Conservation (phyloP, 2,329 filamentous ascomycete species). For the Pestalotiopsis sp. region DNA sequence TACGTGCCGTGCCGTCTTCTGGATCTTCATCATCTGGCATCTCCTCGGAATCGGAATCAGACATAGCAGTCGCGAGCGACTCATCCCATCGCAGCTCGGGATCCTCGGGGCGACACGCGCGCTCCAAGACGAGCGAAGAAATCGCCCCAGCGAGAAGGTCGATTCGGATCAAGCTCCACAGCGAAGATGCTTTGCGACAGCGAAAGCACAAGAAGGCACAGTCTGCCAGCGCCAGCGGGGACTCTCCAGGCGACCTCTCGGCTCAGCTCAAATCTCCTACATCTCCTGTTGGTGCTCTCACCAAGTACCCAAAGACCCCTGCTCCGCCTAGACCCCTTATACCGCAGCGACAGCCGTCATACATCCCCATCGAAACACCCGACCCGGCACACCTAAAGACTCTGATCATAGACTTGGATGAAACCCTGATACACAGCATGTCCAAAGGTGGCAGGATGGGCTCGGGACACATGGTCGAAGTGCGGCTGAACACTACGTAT, state of each 20-base stretch:
- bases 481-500: conserved; percentile 76
- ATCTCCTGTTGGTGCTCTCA: conserved; percentile 75
- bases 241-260: conserved; percentile 57
- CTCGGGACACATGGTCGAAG: conserved; percentile 98
- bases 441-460: conserved; percentile 95
- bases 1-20: conserved; percentile 38
- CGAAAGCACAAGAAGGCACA: conserved; percentile 69
- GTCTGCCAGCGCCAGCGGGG: conserved; percentile 45
- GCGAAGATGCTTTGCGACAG: conserved; percentile 71
- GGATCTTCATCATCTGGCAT: conserved; percentile 64
- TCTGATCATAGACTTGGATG: conserved; percentile 90
- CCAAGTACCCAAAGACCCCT: conserved; percentile 87
- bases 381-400: conserved; percentile 77
- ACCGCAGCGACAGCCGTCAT: conserved; percentile 86
- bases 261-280: conserved; percentile 92
- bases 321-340: conserved; percentile 88
- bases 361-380: conserved; percentile 64
- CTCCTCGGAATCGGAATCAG: conserved; percentile 72
- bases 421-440: conserved; percentile 97
- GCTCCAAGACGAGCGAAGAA: conserved; percentile 71
- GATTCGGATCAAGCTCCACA: conserved; percentile 88
- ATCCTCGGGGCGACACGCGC: conserved; percentile 50
- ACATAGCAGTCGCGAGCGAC: conserved; percentile 41
- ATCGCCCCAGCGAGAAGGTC: conserved; percentile 71
- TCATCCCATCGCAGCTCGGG: conserved; percentile 27